phyloP scores from a whole-genome alignment of 2,329 filamentous ascomycete genomes.

The Proliferodiscus dingleyae region DNA sequence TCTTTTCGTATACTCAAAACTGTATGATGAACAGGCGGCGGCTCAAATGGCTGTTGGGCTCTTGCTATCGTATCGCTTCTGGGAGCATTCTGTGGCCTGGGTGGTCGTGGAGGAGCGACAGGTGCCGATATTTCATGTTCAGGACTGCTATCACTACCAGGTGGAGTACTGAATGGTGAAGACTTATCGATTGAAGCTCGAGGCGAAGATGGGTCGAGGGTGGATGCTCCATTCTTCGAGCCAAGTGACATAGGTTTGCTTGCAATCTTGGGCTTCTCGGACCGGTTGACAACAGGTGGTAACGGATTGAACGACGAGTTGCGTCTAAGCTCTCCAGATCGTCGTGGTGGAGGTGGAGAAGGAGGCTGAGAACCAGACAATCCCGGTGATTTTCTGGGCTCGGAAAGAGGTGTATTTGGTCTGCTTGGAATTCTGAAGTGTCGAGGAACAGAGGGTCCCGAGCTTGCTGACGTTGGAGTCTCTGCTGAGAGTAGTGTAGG shows the following conservation, averaged over 20 bases:
- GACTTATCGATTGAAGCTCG: slow-evolving; percentile 30
- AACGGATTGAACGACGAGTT: slow-evolving; percentile 36
- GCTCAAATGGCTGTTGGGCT: slow-evolving; percentile 39
- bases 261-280: slow-evolving; percentile 67
- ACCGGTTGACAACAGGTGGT: slow-evolving; percentile 75
- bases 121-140: slow-evolving; percentile 48
- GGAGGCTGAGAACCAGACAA: slow-evolving; percentile 47
- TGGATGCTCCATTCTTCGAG: slow-evolving; percentile 31
- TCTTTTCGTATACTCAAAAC: slow-evolving; percentile 40
- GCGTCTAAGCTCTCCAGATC: slow-evolving; percentile 54
- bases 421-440: slow-evolving; percentile 52
- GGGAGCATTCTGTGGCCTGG: slow-evolving; percentile 42
- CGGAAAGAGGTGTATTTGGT: slow-evolving; percentile 48
- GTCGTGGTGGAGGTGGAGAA: slow-evolving; percentile 58
- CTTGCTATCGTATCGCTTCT: slow-evolving; percentile 23
- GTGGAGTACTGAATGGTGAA: slow-evolving; percentile 85
- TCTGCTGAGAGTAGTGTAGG: slow-evolving; percentile 26
- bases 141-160: slow-evolving; percentile 65
- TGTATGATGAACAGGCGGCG: slow-evolving; percentile 49
- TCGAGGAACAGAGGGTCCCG: slow-evolving; percentile 34
- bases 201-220: slow-evolving; percentile 18
- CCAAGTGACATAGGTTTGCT: slow-evolving; percentile 28
- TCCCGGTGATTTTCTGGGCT: slow-evolving; percentile 45
- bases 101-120: slow-evolving; percentile 41
- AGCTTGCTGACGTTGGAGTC: slow-evolving; percentile 34